These are phyloP conservation scores for Dactylis glomerata DNA, from an alignment of 176 grass and related monocot genomes.

Conservation along the genomic window DNA sequence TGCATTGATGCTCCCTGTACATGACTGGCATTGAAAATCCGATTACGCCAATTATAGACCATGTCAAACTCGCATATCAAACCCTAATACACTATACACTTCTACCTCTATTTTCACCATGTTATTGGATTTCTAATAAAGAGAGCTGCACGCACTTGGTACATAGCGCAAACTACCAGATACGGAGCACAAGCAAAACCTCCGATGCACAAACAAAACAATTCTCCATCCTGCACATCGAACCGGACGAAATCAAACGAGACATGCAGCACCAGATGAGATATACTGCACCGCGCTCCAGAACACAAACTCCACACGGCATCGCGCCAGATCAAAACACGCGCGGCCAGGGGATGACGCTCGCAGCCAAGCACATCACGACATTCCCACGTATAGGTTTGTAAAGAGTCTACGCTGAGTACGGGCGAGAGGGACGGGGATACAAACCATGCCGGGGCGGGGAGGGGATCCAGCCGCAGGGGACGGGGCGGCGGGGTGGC, in stretches of 20 bases:
- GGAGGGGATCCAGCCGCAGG: not conserved
- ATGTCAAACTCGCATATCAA: not conserved
- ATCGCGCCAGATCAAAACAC: not conserved
- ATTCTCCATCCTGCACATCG: not conserved
- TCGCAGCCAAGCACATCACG: not conserved
- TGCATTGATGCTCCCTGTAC: not conserved
- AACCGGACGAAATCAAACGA: not conserved
- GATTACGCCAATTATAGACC: not conserved
- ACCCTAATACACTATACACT: not conserved
- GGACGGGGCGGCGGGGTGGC: not conserved
- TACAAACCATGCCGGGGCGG: constrained; percentile 39
- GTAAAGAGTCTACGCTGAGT: not conserved
- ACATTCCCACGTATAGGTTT: not conserved
- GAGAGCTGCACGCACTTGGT: not conserved
- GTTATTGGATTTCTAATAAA: not conserved
- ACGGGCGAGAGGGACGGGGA: not conserved
- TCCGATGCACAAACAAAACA: not conserved
- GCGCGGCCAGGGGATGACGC: not conserved
- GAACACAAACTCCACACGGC: not conserved
- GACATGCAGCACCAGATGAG: not conserved
- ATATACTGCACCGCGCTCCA: not conserved
- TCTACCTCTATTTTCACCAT: not conserved
- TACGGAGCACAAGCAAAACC: not conserved
- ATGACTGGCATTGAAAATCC: not conserved
- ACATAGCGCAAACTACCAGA: not conserved